Conservation (phyloP, 805 yeast species). For the Maudiozyma barnettii region DNA sequence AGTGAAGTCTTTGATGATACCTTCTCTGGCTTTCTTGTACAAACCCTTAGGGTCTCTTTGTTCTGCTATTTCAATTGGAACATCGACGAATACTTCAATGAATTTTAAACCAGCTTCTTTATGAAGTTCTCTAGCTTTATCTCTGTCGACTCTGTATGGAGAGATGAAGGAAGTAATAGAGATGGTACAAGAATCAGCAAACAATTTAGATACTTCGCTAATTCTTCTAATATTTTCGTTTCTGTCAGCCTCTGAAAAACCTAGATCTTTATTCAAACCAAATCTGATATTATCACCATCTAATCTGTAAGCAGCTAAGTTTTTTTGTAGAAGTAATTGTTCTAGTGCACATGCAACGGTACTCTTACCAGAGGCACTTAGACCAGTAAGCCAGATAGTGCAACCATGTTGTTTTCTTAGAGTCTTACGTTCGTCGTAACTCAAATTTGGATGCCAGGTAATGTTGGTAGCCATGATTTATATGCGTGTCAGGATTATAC, state of each 20-base stretch:
- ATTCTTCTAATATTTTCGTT: conserved; percentile 93
- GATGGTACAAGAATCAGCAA: conserved; percentile 85
- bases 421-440: conserved; percentile 67
- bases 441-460: conserved; percentile 90
- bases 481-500: background rate
- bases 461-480: conserved; percentile 80
- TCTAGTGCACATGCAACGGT: conserved; percentile 94
- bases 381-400: conserved; percentile 91
- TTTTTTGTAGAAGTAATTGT: conserved; percentile 61
- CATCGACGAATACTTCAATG: conserved; percentile 86
- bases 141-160: conserved; percentile 81
- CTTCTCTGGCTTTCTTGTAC: conserved; percentile 94
- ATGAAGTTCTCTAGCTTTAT: conserved; percentile 77
- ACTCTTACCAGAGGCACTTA: conserved; percentile 90
- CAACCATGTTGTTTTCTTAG: conserved; percentile 76
- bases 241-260: conserved; percentile 84
- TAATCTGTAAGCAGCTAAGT: conserved; percentile 70
- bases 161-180: conserved; percentile 88
- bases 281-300: conserved; percentile 94
- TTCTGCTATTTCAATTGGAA: conserved; percentile 90
- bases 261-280: conserved; percentile 90
- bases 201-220: conserved; percentile 86
- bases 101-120: conserved; percentile 67
- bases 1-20: conserved; percentile 86
- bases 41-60: conserved; percentile 95